These are phyloP conservation scores for Echeveria elegans DNA, from an alignment of 164 flowering plant genomes.

Conservation along the genomic window DNA sequence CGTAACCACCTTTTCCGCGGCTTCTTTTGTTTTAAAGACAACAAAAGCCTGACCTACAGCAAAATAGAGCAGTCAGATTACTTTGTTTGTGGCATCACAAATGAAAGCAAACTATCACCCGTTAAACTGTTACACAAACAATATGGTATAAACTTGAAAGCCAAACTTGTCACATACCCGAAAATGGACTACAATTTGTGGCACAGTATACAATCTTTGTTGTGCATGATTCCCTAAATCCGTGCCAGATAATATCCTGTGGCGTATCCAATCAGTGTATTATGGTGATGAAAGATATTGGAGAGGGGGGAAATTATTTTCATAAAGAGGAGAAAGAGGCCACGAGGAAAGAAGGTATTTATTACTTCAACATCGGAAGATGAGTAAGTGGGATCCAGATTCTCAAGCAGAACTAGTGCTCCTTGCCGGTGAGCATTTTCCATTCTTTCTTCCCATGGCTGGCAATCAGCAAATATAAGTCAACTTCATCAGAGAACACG, in stretches of 20 bases:
- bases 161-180: constrained; percentile 31
- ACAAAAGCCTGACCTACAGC: constrained; percentile 73
- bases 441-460: constrained; percentile 83
- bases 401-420: constrained; percentile 53
- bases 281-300: not conserved
- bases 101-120: not conserved
- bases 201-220: constrained; percentile 54
- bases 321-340: not conserved
- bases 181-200: constrained; percentile 42
- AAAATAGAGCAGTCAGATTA: constrained; percentile 1
- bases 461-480: constrained; percentile 10
- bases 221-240: constrained; percentile 41
- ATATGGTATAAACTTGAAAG: not conserved
- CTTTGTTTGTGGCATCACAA: not conserved
- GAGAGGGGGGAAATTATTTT: not conserved
- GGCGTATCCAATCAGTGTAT: not conserved
- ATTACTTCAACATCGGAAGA: constrained; percentile 73
- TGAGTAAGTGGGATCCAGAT: constrained; percentile 65
- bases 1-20: constrained; percentile 39
- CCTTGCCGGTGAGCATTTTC: constrained; percentile 45
- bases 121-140: not conserved
- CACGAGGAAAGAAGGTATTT: not conserved
- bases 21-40: constrained; percentile 54
- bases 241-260: constrained; percentile 68
- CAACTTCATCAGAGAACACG: not conserved